These are phyloP conservation scores for Colletotrichum somersetense DNA, from an alignment of 2,329 filamentous ascomycete species.

Conservation along the genomic window DNA sequence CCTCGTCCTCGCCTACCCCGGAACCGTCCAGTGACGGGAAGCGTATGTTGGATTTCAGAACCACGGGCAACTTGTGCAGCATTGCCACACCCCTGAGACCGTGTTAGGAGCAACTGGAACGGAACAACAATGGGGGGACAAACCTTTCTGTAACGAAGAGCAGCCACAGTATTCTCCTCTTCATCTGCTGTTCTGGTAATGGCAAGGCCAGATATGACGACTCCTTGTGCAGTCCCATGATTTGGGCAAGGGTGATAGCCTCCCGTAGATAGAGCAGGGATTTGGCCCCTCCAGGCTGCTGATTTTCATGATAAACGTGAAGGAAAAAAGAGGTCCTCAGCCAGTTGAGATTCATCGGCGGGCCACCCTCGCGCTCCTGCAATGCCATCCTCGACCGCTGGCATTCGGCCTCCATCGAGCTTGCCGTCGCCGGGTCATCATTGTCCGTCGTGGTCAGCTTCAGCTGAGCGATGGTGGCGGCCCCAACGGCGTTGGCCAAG, in stretches of 20 bases:
- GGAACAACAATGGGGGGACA: background rate
- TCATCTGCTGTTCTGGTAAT: slow-evolving; percentile 57
- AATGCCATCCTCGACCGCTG: slow-evolving; percentile 46
- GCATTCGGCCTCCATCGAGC: slow-evolving; percentile 53
- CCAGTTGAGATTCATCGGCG: slow-evolving; percentile 53
- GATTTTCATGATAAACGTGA: slow-evolving; percentile 65
- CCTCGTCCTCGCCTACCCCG: slow-evolving; percentile 54
- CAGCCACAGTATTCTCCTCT: slow-evolving; percentile 55
- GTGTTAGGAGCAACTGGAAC: background rate
- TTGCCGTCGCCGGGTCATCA: slow-evolving; percentile 50
- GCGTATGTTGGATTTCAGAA: slow-evolving; percentile 56
- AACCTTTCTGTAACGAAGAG: slow-evolving; percentile 57
- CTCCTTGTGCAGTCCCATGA: slow-evolving; percentile 61
- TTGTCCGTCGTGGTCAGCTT: slow-evolving; percentile 54
- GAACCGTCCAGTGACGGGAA: slow-evolving; percentile 52
- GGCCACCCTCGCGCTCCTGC: slow-evolving; percentile 47
- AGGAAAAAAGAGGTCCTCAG: slow-evolving; percentile 64
- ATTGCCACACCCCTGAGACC: slow-evolving; percentile 59
- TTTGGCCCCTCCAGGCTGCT: slow-evolving; percentile 58
- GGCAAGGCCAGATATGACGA: slow-evolving; percentile 54
- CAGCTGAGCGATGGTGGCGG: slow-evolving; percentile 63
- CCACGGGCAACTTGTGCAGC: slow-evolving; percentile 62
- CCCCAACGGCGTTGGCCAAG: slow-evolving; percentile 60
- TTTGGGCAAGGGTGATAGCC: slow-evolving; percentile 64
- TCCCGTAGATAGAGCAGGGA: slow-evolving; percentile 63